Evolutionary conservation across 2,329 filamentous ascomycete genomes (phyloP), one percentile per base, ranked within the genome.

Genomic region (Scleromitrula shiraiana): DNA sequence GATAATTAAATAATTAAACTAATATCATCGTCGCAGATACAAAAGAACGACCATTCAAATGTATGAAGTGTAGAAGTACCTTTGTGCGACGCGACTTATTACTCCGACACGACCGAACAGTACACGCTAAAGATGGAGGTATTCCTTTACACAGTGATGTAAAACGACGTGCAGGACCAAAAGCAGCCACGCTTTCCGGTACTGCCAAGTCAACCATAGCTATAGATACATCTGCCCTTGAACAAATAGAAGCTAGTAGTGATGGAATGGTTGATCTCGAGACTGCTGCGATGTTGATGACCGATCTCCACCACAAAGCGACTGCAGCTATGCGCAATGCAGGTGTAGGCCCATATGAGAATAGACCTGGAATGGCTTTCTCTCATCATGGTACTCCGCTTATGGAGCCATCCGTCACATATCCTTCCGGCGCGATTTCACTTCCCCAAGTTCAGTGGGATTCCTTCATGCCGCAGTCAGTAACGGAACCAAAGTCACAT

Each of bases 11-110:
- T 10, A 33, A 41, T 51, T 30, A 53, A 41, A 33, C 39, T 55
- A 53, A 55, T 39, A 27, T 40, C 33, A 12, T 53, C 53, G 50
- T 41, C 12, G 53, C 68, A 97, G 91, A 97, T 69, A 98, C 93
- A 56, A 98, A 98, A 72, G 93, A 97, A 70, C 84, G 93, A 55
- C 93, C 93, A 30, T 98, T 98, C 78, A 97, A 97, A 69, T 98
- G 93, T 71, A 78, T 88, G 74, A 98, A 98, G 73, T 98, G 93
- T 70, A 80, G 90, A 64, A 96, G 90, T 75, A 98, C 93, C 53
- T 98, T 98, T 67, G 93, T 98, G 62, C 88, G 93, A 67, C 88
- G 93, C 70, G 93, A 98, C 71, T 78, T 98, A 54, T 82, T 98
- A 45, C 82, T 98, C 58, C 86, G 93, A 67, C 93, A 98, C 73